Conservation (phyloP, 2,329 filamentous ascomycete species). For the Aureobasidium sp. region DNA sequence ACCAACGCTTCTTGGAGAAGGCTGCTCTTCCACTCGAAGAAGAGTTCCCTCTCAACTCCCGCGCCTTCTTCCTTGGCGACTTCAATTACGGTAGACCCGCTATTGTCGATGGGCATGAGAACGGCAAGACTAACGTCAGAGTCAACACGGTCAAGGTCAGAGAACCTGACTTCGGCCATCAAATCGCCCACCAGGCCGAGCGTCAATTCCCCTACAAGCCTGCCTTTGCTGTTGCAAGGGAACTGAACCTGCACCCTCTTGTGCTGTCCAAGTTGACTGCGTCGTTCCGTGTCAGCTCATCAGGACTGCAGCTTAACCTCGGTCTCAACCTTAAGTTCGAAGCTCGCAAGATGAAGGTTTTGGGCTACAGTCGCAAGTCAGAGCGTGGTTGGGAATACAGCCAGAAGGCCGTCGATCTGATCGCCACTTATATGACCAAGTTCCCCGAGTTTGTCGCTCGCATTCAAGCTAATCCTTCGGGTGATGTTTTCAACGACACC, state of each 20-base stretch:
- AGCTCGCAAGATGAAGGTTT: constrained; percentile 85
- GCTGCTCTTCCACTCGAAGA: constrained; percentile 81
- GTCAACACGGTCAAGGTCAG: constrained; percentile 65
- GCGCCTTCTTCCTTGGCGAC: constrained; percentile 89
- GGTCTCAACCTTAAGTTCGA: constrained; percentile 97
- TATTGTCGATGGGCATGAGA: constrained; percentile 68
- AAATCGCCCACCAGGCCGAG: constrained; percentile 66
- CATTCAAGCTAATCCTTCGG: constrained; percentile 77
- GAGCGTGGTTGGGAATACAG: constrained; percentile 94
- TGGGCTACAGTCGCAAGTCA: constrained; percentile 87
- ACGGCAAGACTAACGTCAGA: constrained; percentile 70
- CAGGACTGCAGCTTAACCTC: constrained; percentile 77
- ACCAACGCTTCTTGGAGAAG: constrained; percentile 87
- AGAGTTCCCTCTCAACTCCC: constrained; percentile 77
- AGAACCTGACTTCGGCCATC: constrained; percentile 74
- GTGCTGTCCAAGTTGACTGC: constrained; percentile 94
- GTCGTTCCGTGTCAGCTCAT: constrained; percentile 78
- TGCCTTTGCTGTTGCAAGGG: constrained; percentile 80
- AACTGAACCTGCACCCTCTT: constrained; percentile 73
- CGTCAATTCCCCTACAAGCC: constrained; percentile 69
- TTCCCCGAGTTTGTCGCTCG: constrained; percentile 95
- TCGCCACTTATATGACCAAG: constrained; percentile 82
- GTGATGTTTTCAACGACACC: constrained; percentile 73
- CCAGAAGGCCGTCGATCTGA: constrained; percentile 68
- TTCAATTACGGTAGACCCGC: constrained; percentile 86